Conservation (phyloP, 2,329 filamentous ascomycete species). For the Penicillium sp. region DNA sequence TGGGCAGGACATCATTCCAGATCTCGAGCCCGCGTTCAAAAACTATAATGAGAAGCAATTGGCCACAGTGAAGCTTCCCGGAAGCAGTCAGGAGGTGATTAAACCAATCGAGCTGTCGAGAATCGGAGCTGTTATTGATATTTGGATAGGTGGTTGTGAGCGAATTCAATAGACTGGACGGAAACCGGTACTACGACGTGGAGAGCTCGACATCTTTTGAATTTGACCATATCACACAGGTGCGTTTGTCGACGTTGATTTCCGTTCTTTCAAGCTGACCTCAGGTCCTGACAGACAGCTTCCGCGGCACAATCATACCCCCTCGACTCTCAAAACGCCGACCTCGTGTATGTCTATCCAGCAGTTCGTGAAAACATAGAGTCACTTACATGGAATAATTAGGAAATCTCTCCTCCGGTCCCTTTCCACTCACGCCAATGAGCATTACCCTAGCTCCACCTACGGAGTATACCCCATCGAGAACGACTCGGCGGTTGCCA, state of each 20-base stretch:
- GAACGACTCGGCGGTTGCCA: constrained; percentile 69
- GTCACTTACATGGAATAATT: not conserved
- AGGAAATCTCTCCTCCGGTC: constrained; percentile 76
- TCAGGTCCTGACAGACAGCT: constrained; percentile 60
- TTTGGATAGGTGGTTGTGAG: constrained; percentile 67
- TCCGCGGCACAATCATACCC: constrained; percentile 75
- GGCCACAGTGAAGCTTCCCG: constrained; percentile 81
- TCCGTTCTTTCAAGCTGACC: not conserved
- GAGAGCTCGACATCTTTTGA: constrained; percentile 83
- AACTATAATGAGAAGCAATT: constrained; percentile 98
- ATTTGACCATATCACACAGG: constrained; percentile 80
- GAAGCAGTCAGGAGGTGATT: constrained; percentile 69
- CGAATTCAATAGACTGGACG: constrained; percentile 75
- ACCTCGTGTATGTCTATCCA: constrained; percentile 65
- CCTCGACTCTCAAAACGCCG: constrained; percentile 69
- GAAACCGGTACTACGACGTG: constrained; percentile 82
- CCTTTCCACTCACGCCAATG: constrained; percentile 69
- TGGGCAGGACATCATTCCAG: constrained; percentile 62
- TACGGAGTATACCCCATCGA: constrained; percentile 80
- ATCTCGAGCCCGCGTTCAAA: constrained; percentile 78
- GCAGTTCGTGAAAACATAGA: not conserved
- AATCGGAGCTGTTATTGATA: not conserved
- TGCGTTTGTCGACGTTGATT: constrained; percentile 28
- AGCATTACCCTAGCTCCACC: constrained; percentile 81
- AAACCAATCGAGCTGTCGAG: not conserved